These are phyloP conservation scores for Pleurozium schreberi DNA, from an alignment of 225 moss, liverwort and hornwort species.

Conservation along the genomic window DNA sequence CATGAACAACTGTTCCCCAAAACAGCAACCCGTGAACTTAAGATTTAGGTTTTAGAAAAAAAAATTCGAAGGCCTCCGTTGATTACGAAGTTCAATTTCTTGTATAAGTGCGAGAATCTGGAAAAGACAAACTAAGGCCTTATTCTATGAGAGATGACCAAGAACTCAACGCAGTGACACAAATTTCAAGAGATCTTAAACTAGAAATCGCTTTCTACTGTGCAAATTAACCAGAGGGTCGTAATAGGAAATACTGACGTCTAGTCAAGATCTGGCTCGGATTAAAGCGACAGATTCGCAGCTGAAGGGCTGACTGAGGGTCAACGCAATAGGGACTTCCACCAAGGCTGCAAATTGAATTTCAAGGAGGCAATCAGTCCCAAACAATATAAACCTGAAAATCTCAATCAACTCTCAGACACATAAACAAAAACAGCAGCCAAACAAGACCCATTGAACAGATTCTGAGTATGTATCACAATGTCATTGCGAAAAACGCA, in stretches of 20 bases:
- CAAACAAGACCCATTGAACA: not conserved
- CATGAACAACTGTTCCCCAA: not conserved
- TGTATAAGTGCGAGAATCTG: not conserved
- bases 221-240: not conserved
- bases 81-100: not conserved
- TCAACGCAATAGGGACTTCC: slow-evolving; percentile 22
- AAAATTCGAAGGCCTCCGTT: not conserved
- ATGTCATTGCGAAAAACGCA: not conserved
- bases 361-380: not conserved
- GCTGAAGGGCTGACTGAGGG: slow-evolving; percentile 7
- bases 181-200: not conserved
- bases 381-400: not conserved
- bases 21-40: not conserved
- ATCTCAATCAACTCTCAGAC: not conserved
- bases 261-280: slow-evolving; percentile 3
- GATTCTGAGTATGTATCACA: not conserved
- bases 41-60: no score
- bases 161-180: not conserved
- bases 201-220: not conserved
- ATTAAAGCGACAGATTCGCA: slow-evolving; percentile 24
- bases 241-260: not conserved
- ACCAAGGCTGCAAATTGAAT: slow-evolving; percentile 15
- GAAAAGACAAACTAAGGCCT: not conserved
- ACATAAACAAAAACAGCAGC: not conserved
- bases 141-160: not conserved